phyloP scores from a whole-genome alignment of 352 stramenopile species.

The Thraustochytrium aureum region DNA sequence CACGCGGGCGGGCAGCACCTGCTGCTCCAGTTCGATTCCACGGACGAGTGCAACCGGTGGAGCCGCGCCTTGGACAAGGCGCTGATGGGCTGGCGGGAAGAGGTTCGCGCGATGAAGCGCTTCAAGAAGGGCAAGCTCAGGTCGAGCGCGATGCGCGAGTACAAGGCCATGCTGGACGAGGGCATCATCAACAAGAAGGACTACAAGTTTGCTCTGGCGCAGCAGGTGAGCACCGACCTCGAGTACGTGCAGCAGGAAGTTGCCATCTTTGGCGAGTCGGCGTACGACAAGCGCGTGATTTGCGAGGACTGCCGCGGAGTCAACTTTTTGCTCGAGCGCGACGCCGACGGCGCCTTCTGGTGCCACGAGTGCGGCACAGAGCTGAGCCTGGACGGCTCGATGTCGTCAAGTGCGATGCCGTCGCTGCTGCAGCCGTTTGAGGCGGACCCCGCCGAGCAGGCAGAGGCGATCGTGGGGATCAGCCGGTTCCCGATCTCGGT shows the following conservation, averaged over 20 bases:
- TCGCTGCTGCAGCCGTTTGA: background rate
- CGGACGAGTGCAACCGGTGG: background rate
- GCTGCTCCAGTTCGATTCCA: background rate
- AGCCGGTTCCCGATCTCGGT: conserved; percentile 25
- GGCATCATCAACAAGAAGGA: conserved; percentile 28
- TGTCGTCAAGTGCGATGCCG: background rate
- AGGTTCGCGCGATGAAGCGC: background rate
- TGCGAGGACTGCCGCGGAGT: conserved; percentile 10
- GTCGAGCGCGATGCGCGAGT: background rate
- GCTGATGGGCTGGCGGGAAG: background rate
- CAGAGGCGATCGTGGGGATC: no score
- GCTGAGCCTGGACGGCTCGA: background rate
- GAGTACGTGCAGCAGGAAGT: conserved; percentile 41
- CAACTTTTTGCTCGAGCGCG: conserved; percentile 39
- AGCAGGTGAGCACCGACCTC: conserved; percentile 31
- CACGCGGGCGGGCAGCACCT: background rate
- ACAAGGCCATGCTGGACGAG: background rate
- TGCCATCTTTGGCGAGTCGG: conserved; percentile 46
- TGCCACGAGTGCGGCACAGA: conserved; percentile 10
- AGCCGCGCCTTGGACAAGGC: background rate
- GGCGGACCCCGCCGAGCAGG: conserved; percentile 5
- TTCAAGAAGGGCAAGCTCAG: background rate
- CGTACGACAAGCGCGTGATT: conserved; percentile 37
- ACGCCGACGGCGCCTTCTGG: background rate
- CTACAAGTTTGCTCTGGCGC: conserved; percentile 17